Percentiles rank a stretch among this genome's conserved stretches.
Evolutionary conservation across 2,329 filamentous ascomycete species (phyloP).

Genomic region (Parastagonospora avenae): DNA sequence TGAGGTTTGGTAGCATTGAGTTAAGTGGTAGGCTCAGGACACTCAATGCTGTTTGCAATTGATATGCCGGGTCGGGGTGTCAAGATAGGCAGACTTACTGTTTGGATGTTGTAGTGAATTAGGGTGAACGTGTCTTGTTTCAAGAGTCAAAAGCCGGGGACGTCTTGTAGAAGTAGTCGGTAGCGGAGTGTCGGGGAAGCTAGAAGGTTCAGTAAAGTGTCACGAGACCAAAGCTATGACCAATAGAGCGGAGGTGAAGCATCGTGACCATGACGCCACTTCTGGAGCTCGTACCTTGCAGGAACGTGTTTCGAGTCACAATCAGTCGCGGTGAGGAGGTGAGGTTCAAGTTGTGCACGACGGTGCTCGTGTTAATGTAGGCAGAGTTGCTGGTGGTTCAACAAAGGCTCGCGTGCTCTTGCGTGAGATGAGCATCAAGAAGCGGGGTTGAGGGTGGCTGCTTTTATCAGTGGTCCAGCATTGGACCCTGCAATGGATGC

Average conservation of each 20-base stretch:
- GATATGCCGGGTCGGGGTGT: neutral
- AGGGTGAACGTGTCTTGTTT: constrained; percentile 10
- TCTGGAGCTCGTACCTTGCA: constrained; percentile 32
- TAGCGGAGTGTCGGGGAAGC: constrained; percentile 30
- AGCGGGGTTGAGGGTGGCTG: constrained; percentile 19
- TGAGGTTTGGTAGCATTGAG: neutral
- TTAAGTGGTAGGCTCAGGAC: neutral
- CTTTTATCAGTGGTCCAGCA: constrained; percentile 15
- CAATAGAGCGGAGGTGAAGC: constrained; percentile 27
- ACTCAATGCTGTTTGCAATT: constrained; percentile 8
- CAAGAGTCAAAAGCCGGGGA: constrained; percentile 24
- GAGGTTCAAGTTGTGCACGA: neutral
- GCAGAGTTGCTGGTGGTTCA: constrained; percentile 19
- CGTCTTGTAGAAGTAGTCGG: constrained; percentile 35
- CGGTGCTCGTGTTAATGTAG: constrained; percentile 3
- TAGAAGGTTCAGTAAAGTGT: constrained; percentile 39
- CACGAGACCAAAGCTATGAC: constrained; percentile 42
- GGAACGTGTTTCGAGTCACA: constrained; percentile 17
- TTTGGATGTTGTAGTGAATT: constrained; percentile 22
- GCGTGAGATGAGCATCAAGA: constrained; percentile 10
- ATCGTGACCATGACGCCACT: constrained; percentile 17
- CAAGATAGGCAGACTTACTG: constrained; percentile 33
- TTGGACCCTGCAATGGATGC: constrained; percentile 8
- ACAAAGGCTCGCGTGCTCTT: constrained; percentile 18
- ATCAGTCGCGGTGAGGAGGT: constrained; percentile 9